Evolutionary conservation across 2,329 filamentous ascomycete genomes (phyloP), one percentile per base, ranked within the genome.

Genomic region (Penicillium sp.): DNA sequence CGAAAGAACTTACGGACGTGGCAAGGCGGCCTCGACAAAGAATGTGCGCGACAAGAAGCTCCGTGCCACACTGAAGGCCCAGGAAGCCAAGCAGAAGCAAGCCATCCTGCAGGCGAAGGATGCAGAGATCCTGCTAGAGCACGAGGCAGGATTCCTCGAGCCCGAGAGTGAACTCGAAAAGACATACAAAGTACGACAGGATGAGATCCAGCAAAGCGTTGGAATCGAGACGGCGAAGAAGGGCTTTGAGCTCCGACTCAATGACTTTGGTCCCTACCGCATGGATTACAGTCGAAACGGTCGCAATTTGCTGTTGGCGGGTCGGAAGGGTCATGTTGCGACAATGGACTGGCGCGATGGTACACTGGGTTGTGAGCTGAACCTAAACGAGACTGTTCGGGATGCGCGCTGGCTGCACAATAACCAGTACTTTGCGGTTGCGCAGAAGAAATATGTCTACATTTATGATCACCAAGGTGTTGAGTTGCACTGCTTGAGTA

Each of bases 321-420:
- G 95, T 27, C 83, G 91, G 58, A 97, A 96, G 76, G 95, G 95
- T 14, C 95, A 99, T 85, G 82, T 99, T 63, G 93, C 95, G 55
- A 93, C 90, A 0, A 96, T 98, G 86, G 93, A 99, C 76, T 99
- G 95, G 93, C 83, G 93, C 62, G 89, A 90, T 65, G 93, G 93
- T 43, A 96, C 93, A 74, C 79, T 97, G 58, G 91, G 90, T 7
- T 97, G 92, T 72, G 95, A 99, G 74, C 70, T 98, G 61, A 91
- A 99, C 72, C 81, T 99, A 60, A 87, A 88, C 50, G 95, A 99
- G 80, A 98, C 92, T 0, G 84, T 98, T 13, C 83, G 93, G 52
- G 93, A 97, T 76, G 89, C 89, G 26, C 89, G 88, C 71, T 99
- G 92, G 90, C 82, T 98, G 67, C 92, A 97, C 78, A 96, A 96